Base-by-base conservation (phyloP, 805 yeast species). In the Debaryomyces castellii region DNA sequence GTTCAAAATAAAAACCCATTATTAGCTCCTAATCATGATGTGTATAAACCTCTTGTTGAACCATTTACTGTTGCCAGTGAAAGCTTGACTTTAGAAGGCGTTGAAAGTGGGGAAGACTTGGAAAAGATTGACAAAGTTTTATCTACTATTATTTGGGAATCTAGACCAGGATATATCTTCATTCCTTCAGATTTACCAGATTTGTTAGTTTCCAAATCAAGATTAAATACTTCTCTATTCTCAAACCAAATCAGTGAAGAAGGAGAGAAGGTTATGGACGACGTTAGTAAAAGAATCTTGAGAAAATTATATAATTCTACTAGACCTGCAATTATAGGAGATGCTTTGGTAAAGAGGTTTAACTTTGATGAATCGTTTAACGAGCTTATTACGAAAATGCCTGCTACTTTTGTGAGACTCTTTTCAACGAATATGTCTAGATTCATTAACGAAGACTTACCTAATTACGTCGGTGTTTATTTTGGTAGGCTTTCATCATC, bases 91-190 rank as follows among this genome's bases (percentile, higher is more conserved):
- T 36, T 34, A 18, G 57, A 53, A 40, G 47, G 48, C 5, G 48
- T 51, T 33, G 44, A 42, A 8, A 62, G 66, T 8, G 87, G 83
- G 0, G 51, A 51, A 18, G 70, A 83, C 27, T 48, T 60, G 18
- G 51, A 66, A 18, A 81, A 85, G 60, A 80, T 91, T 44, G 97
- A 91, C 62, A 66, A 68, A 18, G 85, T 88, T 5, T 77, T 91
- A 45, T 58, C 57, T 37, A 69, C 74, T 14, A 80, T 88, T 22
- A 67, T 80, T 51, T 69, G 62, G 32, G 71, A 77, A 39, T 81
- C 84, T 32, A 81, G 83, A 60, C 97, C 97, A 0, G 97, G 96
- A 12, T 90, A 86, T 57, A 61, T 90, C 40, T 88, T 81, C 60
- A 62, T 91, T 39, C 97, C 97, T 1, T 69, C 78, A 36, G 91